A percentile compares a stretch with the other conserved stretches of the same genome.
Evolutionary conservation across 2,329 filamentous ascomycete genomes (phyloP).

Genomic region (Penicillium brasilianum): DNA sequence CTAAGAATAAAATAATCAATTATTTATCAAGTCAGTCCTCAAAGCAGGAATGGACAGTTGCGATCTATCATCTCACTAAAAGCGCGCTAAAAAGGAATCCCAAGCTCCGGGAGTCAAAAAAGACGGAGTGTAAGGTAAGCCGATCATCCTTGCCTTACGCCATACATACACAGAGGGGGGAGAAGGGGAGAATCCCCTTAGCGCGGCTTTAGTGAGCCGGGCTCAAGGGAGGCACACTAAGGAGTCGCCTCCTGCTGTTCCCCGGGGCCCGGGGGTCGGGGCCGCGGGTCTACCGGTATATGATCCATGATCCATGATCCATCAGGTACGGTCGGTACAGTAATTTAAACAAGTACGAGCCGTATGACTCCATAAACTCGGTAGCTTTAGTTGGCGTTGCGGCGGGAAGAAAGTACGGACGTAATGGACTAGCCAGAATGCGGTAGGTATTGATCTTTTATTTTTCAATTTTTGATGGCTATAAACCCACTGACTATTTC

Average conservation of each 20-base stretch:
- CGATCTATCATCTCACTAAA: constrained; percentile 48
- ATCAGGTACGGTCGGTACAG: constrained; percentile 7
- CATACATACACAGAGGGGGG: too few species aligned
- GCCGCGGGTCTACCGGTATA: constrained; percentile 31
- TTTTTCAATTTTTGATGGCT: neutral
- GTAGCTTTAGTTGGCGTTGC: neutral
- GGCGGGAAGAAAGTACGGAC: constrained; percentile 6
- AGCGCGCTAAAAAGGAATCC: constrained; percentile 38
- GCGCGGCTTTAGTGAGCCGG: constrained; percentile 27
- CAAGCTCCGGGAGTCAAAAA: constrained; percentile 37
- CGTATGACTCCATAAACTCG: neutral
- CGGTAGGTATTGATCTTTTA: constrained; percentile 19
- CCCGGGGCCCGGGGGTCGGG: constrained; percentile 43
- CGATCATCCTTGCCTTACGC: constrained; percentile 42
- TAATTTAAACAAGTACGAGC: neutral
- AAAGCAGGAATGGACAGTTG: constrained; percentile 23
- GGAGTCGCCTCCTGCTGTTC: constrained; percentile 37
- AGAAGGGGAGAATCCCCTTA: constrained; percentile 28
- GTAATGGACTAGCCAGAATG: constrained; percentile 16
- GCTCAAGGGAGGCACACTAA: constrained; percentile 22
- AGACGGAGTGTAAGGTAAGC: constrained; percentile 24
- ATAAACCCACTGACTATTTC: neutral
- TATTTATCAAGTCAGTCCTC: neutral
- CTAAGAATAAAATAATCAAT: neutral
- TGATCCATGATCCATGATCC: constrained; percentile 9